Conservation (phyloP, 2,329 filamentous ascomycete species). For the Colletotrichum eremochloae region DNA sequence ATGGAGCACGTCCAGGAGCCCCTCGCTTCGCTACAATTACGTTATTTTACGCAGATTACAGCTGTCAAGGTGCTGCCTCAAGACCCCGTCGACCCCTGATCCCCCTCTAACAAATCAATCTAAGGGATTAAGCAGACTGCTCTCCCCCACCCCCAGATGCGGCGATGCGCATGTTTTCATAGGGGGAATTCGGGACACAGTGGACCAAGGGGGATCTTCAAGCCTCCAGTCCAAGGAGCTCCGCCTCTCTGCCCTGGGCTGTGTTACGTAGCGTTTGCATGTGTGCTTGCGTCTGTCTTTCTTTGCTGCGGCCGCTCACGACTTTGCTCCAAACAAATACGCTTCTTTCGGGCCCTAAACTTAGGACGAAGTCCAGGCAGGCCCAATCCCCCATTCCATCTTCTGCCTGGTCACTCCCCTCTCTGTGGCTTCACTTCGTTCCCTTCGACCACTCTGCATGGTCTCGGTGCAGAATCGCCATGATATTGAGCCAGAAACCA, state of each 20-base stretch:
- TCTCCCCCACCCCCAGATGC: not conserved
- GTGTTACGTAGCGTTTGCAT: not conserved
- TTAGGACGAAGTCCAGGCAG: slow-evolving; percentile 34
- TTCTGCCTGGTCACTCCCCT: not conserved
- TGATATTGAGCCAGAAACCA: slow-evolving; percentile 35
- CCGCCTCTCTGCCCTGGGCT: slow-evolving; percentile 12
- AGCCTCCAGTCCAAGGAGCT: slow-evolving; percentile 3
- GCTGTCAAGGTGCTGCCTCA: slow-evolving; percentile 24
- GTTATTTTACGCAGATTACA: slow-evolving; percentile 24
- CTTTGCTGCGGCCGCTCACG: not conserved
- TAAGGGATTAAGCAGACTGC: slow-evolving; percentile 18
- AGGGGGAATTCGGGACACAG: slow-evolving; percentile 26
- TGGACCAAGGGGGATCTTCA: slow-evolving; percentile 11
- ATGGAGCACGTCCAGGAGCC: not conserved
- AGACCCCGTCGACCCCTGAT: slow-evolving; percentile 17
- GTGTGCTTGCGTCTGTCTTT: not conserved
- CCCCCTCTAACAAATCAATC: slow-evolving; percentile 24
- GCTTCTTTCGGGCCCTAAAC: slow-evolving; percentile 22
- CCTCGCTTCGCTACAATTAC: slow-evolving; percentile 30
- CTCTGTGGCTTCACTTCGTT: not conserved
- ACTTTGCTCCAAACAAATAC: not conserved
- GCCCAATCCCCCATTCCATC: not conserved
- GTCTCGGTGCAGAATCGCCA: slow-evolving; percentile 28
- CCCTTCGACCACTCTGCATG: slow-evolving; percentile 11
- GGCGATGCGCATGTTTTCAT: slow-evolving; percentile 39